Evolutionary conservation across 768 basidiomycete genomes (phyloP).

Genomic region (Leccinum disarticulatum): DNA sequence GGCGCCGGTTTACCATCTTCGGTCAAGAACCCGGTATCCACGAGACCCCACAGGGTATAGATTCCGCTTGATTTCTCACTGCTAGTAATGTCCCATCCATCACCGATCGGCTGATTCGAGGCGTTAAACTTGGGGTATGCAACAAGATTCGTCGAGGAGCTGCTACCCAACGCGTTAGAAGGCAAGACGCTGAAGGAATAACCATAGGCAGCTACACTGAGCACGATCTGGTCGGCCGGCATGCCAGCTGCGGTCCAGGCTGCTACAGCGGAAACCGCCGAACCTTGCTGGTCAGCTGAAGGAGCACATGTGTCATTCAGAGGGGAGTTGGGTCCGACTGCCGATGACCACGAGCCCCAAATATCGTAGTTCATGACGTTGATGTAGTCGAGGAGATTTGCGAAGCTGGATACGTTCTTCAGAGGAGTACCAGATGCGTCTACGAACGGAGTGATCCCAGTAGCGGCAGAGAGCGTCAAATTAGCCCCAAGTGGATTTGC

Average conservation of each 20-base stretch:
- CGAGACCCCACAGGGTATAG: constrained; percentile 60
- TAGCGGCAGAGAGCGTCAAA: constrained; percentile 68
- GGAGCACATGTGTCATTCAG: constrained; percentile 73
- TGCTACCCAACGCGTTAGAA: constrained; percentile 36
- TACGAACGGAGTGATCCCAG: constrained; percentile 63
- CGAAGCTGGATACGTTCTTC: constrained; percentile 70
- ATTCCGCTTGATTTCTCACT: constrained; percentile 50
- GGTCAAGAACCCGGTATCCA: constrained; percentile 57
- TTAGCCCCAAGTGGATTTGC: constrained; percentile 46
- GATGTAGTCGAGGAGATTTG: constrained; percentile 65
- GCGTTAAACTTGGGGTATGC: constrained; percentile 52
- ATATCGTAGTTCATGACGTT: constrained; percentile 68
- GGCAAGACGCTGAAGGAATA: constrained; percentile 59
- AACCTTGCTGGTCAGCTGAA: constrained; percentile 59
- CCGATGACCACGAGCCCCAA: constrained; percentile 48
- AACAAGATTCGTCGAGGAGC: constrained; percentile 37
- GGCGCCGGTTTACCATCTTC: constrained; percentile 25
- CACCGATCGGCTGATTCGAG: constrained; percentile 46
- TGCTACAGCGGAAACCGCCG: constrained; percentile 68
- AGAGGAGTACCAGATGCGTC: constrained; percentile 59
- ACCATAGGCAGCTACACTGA: constrained; percentile 82
- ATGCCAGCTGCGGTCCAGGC: constrained; percentile 80
- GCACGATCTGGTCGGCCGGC: constrained; percentile 63
- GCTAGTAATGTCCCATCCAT: constrained; percentile 51
- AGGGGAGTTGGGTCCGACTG: constrained; percentile 80